Evolutionary conservation across 495 filamentous ascomycete species (phyloP).

Genomic region (Penicillium egyptiacum): DNA sequence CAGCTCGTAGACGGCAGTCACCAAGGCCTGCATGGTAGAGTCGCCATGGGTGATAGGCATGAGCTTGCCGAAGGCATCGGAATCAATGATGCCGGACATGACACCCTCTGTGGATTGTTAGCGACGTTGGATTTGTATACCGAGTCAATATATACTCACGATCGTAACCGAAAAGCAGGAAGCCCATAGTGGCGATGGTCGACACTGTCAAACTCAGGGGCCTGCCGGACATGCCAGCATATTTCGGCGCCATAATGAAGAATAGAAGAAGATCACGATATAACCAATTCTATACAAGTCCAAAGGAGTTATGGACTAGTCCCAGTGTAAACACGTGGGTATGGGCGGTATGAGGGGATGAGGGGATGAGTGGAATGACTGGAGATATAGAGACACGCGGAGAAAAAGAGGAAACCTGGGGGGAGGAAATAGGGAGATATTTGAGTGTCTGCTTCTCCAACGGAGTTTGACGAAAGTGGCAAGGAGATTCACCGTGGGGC

Average conservation of each 20-base stretch:
- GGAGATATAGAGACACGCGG: slow-evolving; percentile 15
- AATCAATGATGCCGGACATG: slow-evolving; percentile 81
- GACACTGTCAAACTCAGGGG: slow-evolving; percentile 64
- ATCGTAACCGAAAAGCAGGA: slow-evolving; percentile 70
- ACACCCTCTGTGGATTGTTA: slow-evolving; percentile 50
- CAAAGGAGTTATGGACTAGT: background rate
- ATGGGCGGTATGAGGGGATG: background rate
- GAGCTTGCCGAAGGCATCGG: slow-evolving; percentile 65
- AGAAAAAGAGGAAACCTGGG: slow-evolving; percentile 19
- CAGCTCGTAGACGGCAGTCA: slow-evolving; percentile 82
- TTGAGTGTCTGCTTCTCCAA: slow-evolving; percentile 22
- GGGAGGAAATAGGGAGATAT: slow-evolving; percentile 24
- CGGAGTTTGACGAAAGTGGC: slow-evolving; percentile 21
- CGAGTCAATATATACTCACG: slow-evolving; percentile 29
- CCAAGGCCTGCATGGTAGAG: slow-evolving; percentile 72
- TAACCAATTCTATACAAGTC: slow-evolving; percentile 6
- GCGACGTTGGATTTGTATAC: background rate
- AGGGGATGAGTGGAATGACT: slow-evolving; percentile 11
- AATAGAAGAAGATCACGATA: slow-evolving; percentile 1
- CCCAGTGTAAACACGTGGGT: slow-evolving; percentile 13
- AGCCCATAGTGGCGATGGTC: slow-evolving; percentile 69
- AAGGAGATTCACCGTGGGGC: slow-evolving; percentile 27
- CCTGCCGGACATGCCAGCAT: slow-evolving; percentile 63
- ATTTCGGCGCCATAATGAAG: slow-evolving; percentile 41
- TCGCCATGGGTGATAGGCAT: slow-evolving; percentile 67